A percentile compares a stretch with the other conserved stretches of the same genome.
Conservation (phyloP, 257 asterid species). For the Scutellaria galericulata region DNA sequence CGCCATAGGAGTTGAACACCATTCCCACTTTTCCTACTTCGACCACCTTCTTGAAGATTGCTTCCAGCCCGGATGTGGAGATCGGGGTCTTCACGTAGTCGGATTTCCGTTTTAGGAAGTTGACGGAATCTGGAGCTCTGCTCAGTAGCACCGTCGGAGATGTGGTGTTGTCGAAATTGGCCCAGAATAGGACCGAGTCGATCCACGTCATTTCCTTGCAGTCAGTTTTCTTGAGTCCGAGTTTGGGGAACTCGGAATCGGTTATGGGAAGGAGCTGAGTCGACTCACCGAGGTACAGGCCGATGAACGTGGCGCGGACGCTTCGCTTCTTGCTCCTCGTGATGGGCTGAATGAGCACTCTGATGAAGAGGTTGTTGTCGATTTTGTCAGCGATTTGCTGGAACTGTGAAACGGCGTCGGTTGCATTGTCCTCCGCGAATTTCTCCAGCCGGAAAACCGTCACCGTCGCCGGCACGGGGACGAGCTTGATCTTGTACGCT, state of each 20-base stretch:
- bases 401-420: conserved; percentile 45
- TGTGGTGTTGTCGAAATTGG: conserved; percentile 42
- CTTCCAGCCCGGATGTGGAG: conserved; percentile 36
- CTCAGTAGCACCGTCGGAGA: conserved; percentile 37
- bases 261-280: conserved; percentile 37
- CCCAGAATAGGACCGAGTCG: conserved; percentile 52
- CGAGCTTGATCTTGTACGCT: conserved; percentile 50
- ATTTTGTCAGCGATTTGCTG: conserved; percentile 41
- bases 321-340: conserved; percentile 36
- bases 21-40: conserved; percentile 42
- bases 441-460: conserved; percentile 51
- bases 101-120: conserved; percentile 60
- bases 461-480: conserved; percentile 55
- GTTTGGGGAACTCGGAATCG: conserved; percentile 42
- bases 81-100: conserved; percentile 61
- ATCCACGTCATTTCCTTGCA: conserved; percentile 72
- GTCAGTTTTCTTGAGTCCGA: conserved; percentile 40
- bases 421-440: conserved; percentile 34
- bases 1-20: conserved; percentile 62
- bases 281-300: conserved; percentile 51
- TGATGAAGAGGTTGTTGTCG: conserved; percentile 47
- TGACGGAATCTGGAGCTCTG: conserved; percentile 40
- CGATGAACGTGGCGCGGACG: conserved; percentile 51
- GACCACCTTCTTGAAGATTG: conserved; percentile 38
- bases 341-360: conserved; percentile 45